These are phyloP conservation scores for Thalassia testudinum DNA, from an alignment of 116 monocot species.

Conservation along the genomic window DNA sequence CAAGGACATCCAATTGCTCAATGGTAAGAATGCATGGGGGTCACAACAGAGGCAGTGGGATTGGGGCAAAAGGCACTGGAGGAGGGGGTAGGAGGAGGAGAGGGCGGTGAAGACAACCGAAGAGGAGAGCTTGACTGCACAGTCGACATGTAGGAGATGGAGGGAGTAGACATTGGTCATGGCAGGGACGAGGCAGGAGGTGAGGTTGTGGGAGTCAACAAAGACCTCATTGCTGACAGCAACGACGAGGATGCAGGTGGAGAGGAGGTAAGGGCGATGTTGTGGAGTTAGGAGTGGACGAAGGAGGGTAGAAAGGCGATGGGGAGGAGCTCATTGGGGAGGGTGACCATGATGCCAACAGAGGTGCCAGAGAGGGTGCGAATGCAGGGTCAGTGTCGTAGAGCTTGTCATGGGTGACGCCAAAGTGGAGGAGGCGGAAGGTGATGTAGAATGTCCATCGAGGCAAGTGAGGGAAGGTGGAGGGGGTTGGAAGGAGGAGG, in stretches of 20 bases:
- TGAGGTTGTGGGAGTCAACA: constrained; percentile 24
- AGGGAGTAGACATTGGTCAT: constrained; percentile 49
- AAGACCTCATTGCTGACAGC: constrained; percentile 62
- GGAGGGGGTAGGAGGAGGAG: too few species aligned
- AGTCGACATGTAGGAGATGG: constrained; percentile 17
- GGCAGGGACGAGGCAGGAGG: constrained; percentile 29
- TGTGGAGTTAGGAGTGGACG: constrained; percentile 32
- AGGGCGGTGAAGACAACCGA: constrained; percentile 39
- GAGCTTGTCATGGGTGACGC: constrained; percentile 30
- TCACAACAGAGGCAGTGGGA: constrained; percentile 15
- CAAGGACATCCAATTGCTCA: too few species aligned
- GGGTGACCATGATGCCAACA: constrained; percentile 20
- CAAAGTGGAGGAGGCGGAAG: constrained; percentile 6
- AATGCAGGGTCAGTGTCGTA: constrained; percentile 42
- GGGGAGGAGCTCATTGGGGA: constrained; percentile 44
- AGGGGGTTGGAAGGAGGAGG: too few species aligned
- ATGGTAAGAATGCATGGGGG: too few species aligned
- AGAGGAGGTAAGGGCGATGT: constrained; percentile 23
- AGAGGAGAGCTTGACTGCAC: constrained; percentile 36
- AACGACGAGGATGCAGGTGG: constrained; percentile 32
- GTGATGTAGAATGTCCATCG: constrained; percentile 5
- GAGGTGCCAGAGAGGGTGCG: constrained; percentile 25
- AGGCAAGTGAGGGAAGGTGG: too few species aligned
- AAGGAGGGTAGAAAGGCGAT: constrained; percentile 16
- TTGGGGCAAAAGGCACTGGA: constrained; percentile 34